These are phyloP conservation scores for Tagetes patula DNA, from an alignment of 129 eudicot species.

Conservation along the genomic window DNA sequence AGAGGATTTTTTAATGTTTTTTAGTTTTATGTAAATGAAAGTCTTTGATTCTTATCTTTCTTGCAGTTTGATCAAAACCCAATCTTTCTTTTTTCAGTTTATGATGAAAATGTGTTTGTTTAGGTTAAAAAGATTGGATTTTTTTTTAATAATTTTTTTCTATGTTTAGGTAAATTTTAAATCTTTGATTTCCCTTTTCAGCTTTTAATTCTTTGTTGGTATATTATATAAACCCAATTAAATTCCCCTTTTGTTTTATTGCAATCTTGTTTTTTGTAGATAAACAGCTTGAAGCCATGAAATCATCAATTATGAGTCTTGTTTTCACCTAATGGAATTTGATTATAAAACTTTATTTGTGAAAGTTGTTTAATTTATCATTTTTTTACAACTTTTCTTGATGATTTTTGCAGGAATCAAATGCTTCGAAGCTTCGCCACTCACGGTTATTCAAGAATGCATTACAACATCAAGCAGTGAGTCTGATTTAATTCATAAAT, in stretches of 20 bases:
- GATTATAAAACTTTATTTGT: not conserved
- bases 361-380: not conserved
- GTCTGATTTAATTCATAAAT: constrained; percentile 31
- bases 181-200: constrained; percentile 24
- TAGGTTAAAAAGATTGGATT: constrained; percentile 7
- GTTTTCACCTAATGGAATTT: constrained; percentile 7
- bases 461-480: constrained; percentile 53
- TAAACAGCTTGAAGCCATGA: not conserved
- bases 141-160: not conserved
- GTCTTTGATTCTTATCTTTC: too few species aligned
- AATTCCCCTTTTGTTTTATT: constrained; percentile 2
- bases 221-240: constrained; percentile 3
- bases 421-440: constrained; percentile 70
- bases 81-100: not conserved
- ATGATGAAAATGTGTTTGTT: constrained; percentile 19
- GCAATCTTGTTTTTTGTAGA: not conserved
- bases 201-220: constrained; percentile 30
- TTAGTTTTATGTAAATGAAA: too few species aligned
- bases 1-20: too few species aligned
- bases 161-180: not conserved
- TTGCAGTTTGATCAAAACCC: not conserved
- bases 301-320: not conserved
- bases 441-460: constrained; percentile 64
- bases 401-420: constrained; percentile 53
- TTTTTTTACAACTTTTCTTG: constrained; percentile 1